Evolutionary conservation across 2,329 filamentous ascomycete genomes (phyloP).

Genomic region (Pseudogymnoascus sp.): DNA sequence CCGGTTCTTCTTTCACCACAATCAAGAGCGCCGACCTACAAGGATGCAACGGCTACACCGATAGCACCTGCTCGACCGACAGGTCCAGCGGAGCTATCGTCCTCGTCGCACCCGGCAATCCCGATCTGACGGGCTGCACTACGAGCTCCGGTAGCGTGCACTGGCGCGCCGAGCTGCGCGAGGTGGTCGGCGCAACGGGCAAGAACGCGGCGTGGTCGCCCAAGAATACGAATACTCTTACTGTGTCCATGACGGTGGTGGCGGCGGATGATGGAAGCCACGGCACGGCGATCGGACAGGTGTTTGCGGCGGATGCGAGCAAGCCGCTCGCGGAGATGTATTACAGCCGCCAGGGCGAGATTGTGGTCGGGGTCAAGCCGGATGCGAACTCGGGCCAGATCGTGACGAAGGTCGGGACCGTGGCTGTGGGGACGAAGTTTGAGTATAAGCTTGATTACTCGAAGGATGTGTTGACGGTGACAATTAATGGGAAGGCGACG

Average conservation of each 20-base stretch:
- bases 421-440: constrained; percentile 25
- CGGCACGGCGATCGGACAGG: constrained; percentile 8
- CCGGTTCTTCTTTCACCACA: neutral
- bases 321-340: constrained; percentile 29
- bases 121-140: neutral
- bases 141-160: neutral
- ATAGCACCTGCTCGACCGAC: constrained; percentile 6
- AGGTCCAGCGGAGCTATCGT: constrained; percentile 4
- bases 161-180: constrained; percentile 8
- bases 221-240: constrained; percentile 2
- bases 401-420: constrained; percentile 22
- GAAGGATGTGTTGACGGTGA: constrained; percentile 20
- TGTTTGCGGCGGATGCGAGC: constrained; percentile 17
- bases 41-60: neutral
- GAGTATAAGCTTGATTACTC: constrained; percentile 28
- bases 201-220: constrained; percentile 8
- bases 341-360: constrained; percentile 22
- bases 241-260: constrained; percentile 2
- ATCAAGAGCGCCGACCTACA: constrained; percentile 3
- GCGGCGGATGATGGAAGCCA: constrained; percentile 5
- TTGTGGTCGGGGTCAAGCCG: constrained; percentile 26
- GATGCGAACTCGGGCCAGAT: constrained; percentile 23
- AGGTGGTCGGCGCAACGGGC: neutral
- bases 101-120: constrained; percentile 5
- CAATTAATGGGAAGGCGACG: constrained; percentile 15